Evolutionary conservation across 2,329 filamentous ascomycete genomes (phyloP).

Genomic region (Fusarium hainanense): DNA sequence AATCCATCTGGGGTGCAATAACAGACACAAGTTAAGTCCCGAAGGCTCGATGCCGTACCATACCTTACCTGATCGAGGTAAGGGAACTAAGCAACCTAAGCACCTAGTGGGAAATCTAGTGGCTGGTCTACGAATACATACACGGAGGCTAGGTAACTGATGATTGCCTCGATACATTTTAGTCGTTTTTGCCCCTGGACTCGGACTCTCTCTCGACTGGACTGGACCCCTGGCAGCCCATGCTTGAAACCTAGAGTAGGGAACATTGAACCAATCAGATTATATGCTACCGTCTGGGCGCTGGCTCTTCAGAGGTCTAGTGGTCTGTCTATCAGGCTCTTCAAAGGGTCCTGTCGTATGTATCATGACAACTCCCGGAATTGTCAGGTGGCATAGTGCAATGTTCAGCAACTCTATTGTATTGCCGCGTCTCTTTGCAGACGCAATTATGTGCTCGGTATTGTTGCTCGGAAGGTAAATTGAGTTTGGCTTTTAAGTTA

Average conservation of each 20-base stretch:
- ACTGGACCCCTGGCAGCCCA: background rate
- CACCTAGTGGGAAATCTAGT: background rate
- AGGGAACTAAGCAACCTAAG: background rate
- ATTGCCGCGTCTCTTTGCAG: background rate
- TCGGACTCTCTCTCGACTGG: background rate
- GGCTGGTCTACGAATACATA: conserved; percentile 3
- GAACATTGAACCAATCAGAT: conserved; percentile 7
- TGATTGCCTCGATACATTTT: conserved; percentile 1
- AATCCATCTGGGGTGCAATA: conserved; percentile 3
- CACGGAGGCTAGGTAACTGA: background rate
- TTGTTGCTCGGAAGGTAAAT: conserved; percentile 1
- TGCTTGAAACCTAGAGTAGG: conserved; percentile 16
- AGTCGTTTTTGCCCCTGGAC: conserved; percentile 14
- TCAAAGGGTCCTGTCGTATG: background rate
- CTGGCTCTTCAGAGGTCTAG: conserved; percentile 4
- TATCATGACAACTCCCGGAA: conserved; percentile 10
- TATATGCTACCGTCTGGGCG: background rate
- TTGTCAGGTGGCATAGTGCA: conserved; percentile 11
- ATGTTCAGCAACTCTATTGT: conserved; percentile 8
- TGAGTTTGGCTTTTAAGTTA: conserved; percentile 14
- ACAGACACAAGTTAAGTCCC: conserved; percentile 2
- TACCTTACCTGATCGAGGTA: background rate
- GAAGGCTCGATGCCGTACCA: background rate
- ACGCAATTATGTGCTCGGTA: conserved; percentile 16
- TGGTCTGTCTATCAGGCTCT: conserved; percentile 28